Evolutionary conservation across 2,329 filamentous ascomycete genomes (phyloP), one percentile per base, ranked within the genome.

Genomic region (Pestalotiopsis sp.): DNA sequence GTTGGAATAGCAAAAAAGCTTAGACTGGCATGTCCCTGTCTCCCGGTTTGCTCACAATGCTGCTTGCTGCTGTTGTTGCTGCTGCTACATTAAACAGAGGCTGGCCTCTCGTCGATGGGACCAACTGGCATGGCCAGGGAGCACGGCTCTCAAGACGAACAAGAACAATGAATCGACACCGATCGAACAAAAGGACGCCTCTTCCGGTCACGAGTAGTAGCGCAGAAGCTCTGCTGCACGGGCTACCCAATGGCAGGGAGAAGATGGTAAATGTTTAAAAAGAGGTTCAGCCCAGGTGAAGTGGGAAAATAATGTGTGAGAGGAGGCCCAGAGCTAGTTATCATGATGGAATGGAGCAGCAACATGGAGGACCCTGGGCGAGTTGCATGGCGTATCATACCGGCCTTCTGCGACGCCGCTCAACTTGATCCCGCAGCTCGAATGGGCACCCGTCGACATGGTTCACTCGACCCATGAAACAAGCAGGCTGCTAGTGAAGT

Each of bases 381-480:
- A 77, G 69, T 31, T 75, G 74, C 75, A 77, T 77, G 72, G 72
- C 73, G 73, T 75, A 74, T 78, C 78, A 73, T 73, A 71, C 73
- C 74, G 71, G 72, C 73, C 70, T 76, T 68, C 72, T 76, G 75
- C 75, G 74, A 79, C 73, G 71, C 71, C 70, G 71, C 73, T 73
- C 72, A 73, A 74, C 72, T 70, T 71, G 71, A 67, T 68, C 69
- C 69, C 71, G 67, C 68, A 70, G 68, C 69, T 69, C 69, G 41
- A 58, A 69, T 25, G 64, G 59, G 59, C 25, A 20, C 59, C 61
- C 68, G 70, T 57, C 66, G 69, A 66, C 60, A 70, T 71, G 71
- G 71, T 62, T 31, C 72, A 71, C 66, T 68, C 12, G 69, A 68
- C 70, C 72, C 70, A 79, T 80, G 79, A 80, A 80, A 80, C 78